phyloP scores from a whole-genome alignment of 140 eudicot genomes.

The Stevia rebaudiana region DNA sequence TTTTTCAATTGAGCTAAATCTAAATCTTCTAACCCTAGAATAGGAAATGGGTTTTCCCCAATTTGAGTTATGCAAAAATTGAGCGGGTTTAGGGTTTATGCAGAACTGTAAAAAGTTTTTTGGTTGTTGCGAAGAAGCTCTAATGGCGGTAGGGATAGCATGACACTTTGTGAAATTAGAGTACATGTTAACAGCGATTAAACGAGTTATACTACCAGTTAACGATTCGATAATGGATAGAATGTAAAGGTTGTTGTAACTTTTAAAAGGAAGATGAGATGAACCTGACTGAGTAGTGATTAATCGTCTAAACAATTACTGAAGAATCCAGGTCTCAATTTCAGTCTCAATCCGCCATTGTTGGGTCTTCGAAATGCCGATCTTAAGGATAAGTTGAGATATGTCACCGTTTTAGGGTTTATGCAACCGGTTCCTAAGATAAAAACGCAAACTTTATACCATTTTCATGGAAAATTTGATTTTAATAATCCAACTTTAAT shows the following conservation, averaged over 20 bases:
- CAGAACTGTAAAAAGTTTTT: slow-evolving; percentile 27
- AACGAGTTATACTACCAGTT: background rate
- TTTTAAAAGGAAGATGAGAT: background rate
- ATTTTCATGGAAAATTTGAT: too few relatives aligned
- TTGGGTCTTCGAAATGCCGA: background rate
- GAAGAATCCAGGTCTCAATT: background rate
- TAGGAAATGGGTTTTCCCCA: slow-evolving; percentile 15
- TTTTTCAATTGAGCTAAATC: slow-evolving; percentile 10
- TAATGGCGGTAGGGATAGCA: slow-evolving; percentile 50
- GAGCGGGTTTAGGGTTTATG: slow-evolving; percentile 44
- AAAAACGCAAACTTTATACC: background rate
- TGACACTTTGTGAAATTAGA: slow-evolving; percentile 51
- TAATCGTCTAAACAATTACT: background rate
- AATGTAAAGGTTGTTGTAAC: slow-evolving; percentile 8
- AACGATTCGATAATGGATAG: background rate
- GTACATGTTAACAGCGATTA: slow-evolving; percentile 33
- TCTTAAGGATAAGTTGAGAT: slow-evolving; percentile 9
- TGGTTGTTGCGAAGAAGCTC: slow-evolving; percentile 47
- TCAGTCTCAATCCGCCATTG: slow-evolving; percentile 17
- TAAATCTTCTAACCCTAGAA: slow-evolving; percentile 18
- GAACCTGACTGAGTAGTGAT: slow-evolving; percentile 12
- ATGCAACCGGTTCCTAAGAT: background rate
- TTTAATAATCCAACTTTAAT: too few relatives aligned
- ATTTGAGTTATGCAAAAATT: slow-evolving; percentile 30
- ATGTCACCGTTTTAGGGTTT: slow-evolving; percentile 19